phyloP scores from a whole-genome alignment of 495 filamentous ascomycete genomes.

The Oidiodendron maius region DNA sequence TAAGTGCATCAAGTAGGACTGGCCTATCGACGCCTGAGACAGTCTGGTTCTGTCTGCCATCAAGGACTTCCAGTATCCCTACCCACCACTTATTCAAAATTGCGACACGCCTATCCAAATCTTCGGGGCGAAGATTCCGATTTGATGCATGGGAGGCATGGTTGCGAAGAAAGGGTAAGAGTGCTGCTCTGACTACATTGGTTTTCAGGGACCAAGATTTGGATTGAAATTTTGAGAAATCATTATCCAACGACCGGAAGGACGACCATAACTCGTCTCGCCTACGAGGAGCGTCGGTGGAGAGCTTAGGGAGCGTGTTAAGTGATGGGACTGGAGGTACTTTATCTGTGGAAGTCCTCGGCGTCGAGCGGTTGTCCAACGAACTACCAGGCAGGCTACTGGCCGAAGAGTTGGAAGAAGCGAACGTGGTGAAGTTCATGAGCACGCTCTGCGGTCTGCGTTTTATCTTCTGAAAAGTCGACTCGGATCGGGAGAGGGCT shows the following conservation, averaged over 20 bases:
- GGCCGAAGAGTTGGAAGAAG: constrained; percentile 25
- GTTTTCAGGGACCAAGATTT: constrained; percentile 73
- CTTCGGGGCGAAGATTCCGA: constrained; percentile 62
- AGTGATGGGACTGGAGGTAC: constrained; percentile 52
- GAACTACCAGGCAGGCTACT: constrained; percentile 28
- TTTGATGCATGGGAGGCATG: constrained; percentile 68
- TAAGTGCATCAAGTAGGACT: constrained; percentile 72
- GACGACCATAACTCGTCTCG: constrained; percentile 87
- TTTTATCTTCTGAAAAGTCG: constrained; percentile 15
- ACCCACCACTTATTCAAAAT: constrained; percentile 97
- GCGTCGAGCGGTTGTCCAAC: constrained; percentile 43
- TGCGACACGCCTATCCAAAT: constrained; percentile 75
- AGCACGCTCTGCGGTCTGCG: constrained; percentile 22
- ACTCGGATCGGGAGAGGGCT: not conserved
- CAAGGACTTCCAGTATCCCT: constrained; percentile 79
- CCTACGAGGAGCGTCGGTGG: constrained; percentile 35
- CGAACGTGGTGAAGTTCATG: constrained; percentile 20
- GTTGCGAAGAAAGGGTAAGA: constrained; percentile 79
- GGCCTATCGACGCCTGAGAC: constrained; percentile 77
- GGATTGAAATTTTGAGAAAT: constrained; percentile 78
- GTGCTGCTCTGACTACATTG: constrained; percentile 66
- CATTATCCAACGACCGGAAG: constrained; percentile 75
- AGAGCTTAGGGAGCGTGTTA: constrained; percentile 44
- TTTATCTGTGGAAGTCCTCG: constrained; percentile 38
- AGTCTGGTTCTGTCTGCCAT: constrained; percentile 55